A percentile compares a stretch with the other conserved stretches of the same genome.
These are phyloP conservation scores for Artemisia tridentata DNA, from an alignment of 129 eudicot species.

Conservation along the genomic window DNA sequence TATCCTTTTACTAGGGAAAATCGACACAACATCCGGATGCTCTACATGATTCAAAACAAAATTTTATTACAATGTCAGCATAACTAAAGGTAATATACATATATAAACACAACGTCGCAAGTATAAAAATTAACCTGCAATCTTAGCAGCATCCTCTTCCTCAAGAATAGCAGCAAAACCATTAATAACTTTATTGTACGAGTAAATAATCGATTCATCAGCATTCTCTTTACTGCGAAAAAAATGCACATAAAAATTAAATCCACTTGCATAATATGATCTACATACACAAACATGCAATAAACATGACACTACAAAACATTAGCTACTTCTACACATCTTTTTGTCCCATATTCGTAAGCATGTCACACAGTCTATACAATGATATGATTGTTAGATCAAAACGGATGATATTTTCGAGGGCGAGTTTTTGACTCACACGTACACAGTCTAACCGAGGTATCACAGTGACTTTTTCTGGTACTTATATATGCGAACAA, in stretches of 20 bases:
- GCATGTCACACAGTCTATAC: too few species aligned
- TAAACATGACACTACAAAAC: background rate
- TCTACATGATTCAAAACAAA: conserved; percentile 32
- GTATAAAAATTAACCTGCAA: conserved; percentile 44
- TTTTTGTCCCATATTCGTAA: too few species aligned
- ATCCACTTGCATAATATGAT: background rate
- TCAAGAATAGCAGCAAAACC: conserved; percentile 78
- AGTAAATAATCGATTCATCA: conserved; percentile 57
- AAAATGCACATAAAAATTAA: background rate
- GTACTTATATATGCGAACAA: too few species aligned
- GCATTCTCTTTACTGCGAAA: conserved; percentile 44
- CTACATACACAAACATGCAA: too few species aligned
- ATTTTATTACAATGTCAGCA: too few species aligned
- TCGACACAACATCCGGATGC: conserved; percentile 66
- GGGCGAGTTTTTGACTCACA: too few species aligned
- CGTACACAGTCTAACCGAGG: too few species aligned
- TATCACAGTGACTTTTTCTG: too few species aligned
- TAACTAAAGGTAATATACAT: background rate
- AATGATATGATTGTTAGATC: too few species aligned
- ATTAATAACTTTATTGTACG: conserved; percentile 57
- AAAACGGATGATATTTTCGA: too few species aligned
- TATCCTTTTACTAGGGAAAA: conserved; percentile 42
- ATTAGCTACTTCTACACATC: too few species aligned
- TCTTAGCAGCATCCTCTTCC: conserved; percentile 48
- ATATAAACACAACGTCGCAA: background rate